Evolutionary conservation across 139 green algal species (phyloP).

Genomic region (Gonium pectorale): DNA sequence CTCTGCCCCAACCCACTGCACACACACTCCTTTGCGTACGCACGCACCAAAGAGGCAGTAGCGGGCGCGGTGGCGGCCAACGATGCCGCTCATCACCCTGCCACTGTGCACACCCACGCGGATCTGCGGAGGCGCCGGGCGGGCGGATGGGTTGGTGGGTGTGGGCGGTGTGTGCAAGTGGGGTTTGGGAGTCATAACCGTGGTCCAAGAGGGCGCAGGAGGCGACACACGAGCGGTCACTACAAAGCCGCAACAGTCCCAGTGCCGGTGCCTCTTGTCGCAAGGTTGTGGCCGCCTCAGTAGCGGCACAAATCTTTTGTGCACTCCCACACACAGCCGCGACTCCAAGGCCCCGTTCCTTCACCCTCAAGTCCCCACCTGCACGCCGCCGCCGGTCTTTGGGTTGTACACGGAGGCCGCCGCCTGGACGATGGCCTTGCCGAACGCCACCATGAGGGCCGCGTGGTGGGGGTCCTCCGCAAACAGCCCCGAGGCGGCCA

Average conservation of each 20-base stretch:
- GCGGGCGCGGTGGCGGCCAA: constrained; percentile 57
- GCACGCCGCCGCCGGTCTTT: not conserved
- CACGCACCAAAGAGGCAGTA: constrained; percentile 73
- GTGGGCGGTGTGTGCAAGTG: not conserved
- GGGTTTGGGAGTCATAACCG: no score
- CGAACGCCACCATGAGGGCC: constrained; percentile 27
- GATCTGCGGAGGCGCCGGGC: not conserved
- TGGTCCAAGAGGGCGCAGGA: not conserved
- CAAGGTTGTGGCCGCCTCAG: no score
- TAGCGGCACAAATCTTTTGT: no score
- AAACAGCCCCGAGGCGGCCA: constrained; percentile 47
- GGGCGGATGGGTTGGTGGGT: not conserved
- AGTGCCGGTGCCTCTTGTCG: no score
- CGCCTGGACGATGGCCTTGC: constrained; percentile 30
- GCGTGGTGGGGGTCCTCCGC: constrained; percentile 40
- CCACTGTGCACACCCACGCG: constrained; percentile 47
- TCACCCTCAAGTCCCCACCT: not conserved
- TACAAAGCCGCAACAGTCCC: no score
- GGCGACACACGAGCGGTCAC: not conserved
- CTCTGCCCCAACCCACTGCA: not conserved
- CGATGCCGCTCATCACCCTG: constrained; percentile 56
- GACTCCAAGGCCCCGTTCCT: no score
- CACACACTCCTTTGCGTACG: constrained; percentile 29
- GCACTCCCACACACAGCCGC: no score
- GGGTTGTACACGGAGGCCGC: constrained; percentile 34